These are phyloP conservation scores for Globisporangium radiosum DNA, from an alignment of 352 stramenopile species.

Conservation along the genomic window DNA sequence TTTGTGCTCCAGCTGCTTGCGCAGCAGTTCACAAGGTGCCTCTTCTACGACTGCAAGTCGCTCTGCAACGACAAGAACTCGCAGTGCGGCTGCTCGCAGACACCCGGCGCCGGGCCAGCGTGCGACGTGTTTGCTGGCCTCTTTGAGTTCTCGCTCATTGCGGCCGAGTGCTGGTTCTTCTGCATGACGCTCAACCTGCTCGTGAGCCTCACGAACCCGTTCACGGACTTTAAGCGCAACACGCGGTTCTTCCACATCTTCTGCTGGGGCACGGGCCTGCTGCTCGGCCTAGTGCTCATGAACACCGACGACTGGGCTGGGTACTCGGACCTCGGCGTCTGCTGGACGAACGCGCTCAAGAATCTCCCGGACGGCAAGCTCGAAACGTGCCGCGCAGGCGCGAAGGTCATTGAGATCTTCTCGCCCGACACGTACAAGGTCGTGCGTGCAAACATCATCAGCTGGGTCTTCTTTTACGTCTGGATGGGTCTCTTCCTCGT, in stretches of 20 bases:
- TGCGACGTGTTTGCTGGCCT: constrained; percentile 74
- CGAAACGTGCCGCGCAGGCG: constrained; percentile 16
- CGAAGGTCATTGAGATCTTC: constrained; percentile 67
- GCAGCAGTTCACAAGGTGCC: constrained; percentile 73
- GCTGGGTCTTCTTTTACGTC: constrained; percentile 85
- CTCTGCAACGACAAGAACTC: constrained; percentile 62
- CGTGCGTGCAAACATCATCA: constrained; percentile 84
- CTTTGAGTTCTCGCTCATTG: constrained; percentile 82
- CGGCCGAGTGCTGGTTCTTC: constrained; percentile 86
- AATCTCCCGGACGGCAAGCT: constrained; percentile 38
- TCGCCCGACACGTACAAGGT: constrained; percentile 47
- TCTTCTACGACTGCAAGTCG: constrained; percentile 77
- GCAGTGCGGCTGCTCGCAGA: constrained; percentile 69
- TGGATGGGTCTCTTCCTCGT: constrained; percentile 83
- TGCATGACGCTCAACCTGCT: constrained; percentile 87
- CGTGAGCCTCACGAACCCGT: constrained; percentile 85
- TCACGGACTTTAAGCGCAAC: constrained; percentile 88
- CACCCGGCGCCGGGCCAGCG: constrained; percentile 31
- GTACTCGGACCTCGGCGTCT: constrained; percentile 82
- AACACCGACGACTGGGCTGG: constrained; percentile 70
- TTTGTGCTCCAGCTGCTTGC: constrained; percentile 79
- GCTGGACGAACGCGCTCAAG: constrained; percentile 82
- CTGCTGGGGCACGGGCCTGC: constrained; percentile 58
- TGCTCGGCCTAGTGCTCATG: constrained; percentile 66
- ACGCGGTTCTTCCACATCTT: constrained; percentile 81